These are phyloP conservation scores for Ophiosphaerella narmari DNA, from an alignment of 2,329 filamentous ascomycete species.

Conservation along the genomic window DNA sequence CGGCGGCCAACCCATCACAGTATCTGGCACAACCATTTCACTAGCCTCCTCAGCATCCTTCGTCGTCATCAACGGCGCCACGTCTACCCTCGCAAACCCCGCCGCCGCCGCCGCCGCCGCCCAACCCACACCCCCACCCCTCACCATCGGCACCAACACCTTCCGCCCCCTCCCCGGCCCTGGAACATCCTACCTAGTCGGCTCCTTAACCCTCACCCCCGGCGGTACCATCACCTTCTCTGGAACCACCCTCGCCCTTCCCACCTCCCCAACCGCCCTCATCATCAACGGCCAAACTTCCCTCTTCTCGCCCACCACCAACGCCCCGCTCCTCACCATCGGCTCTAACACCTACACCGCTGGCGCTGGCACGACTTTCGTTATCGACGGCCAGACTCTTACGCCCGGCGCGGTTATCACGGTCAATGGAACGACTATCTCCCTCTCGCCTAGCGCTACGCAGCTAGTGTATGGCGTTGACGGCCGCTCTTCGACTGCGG, in stretches of 20 bases:
- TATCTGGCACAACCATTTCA: constrained; percentile 41
- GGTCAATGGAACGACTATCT: constrained; percentile 39
- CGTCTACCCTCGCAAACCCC: constrained; percentile 40
- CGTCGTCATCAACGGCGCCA: constrained; percentile 41
- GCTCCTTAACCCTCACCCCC: constrained; percentile 44
- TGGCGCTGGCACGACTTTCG: constrained; percentile 34
- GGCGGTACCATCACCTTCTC: constrained; percentile 40
- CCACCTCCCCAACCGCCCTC: constrained; percentile 32
- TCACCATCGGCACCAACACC: constrained; percentile 35
- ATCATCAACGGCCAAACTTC: constrained; percentile 42
- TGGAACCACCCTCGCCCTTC: constrained; percentile 37
- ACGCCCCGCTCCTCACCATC: constrained; percentile 40
- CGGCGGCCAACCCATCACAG: constrained; percentile 38
- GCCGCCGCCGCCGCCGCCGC: constrained; percentile 13
- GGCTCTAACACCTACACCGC: constrained; percentile 36
- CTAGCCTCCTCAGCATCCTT: constrained; percentile 35
- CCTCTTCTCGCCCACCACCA: constrained; percentile 29
- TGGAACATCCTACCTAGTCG: constrained; percentile 45
- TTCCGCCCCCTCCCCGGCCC: constrained; percentile 35
- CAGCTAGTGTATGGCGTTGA: constrained; percentile 43
- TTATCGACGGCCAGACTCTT: constrained; percentile 46
- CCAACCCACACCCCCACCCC: constrained; percentile 26
- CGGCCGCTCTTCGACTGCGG: constrained; percentile 37
- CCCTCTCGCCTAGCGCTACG: constrained; percentile 43
- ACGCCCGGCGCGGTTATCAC: constrained; percentile 45